Conservation (phyloP, 108 stramenopile genomes). For the Licmophora abbreviata region DNA sequence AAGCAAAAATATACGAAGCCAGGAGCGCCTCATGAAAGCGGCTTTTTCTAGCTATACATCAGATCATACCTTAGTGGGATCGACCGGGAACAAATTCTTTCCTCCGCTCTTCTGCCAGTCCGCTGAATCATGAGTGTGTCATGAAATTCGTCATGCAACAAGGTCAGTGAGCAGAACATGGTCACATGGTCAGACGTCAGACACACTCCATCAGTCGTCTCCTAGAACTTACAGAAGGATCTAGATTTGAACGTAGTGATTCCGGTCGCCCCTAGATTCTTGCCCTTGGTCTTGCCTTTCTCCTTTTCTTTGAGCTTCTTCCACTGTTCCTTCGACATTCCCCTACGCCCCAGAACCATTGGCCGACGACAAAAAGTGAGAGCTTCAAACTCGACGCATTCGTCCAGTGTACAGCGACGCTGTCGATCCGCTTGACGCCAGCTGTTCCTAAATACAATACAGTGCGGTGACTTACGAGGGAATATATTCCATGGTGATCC, state of each 20-base stretch:
- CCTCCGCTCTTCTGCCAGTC: slow-evolving; percentile 88
- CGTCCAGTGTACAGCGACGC: not conserved
- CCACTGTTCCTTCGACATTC: slow-evolving; percentile 80
- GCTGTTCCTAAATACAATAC: slow-evolving; percentile 9
- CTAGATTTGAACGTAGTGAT: slow-evolving; percentile 82
- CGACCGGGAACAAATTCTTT: slow-evolving; percentile 81
- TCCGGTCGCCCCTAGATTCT: slow-evolving; percentile 71
- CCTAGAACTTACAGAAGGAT: too few relatives aligned
- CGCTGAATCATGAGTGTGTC: too few relatives aligned
- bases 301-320: slow-evolving; percentile 67
- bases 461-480: slow-evolving; percentile 28
- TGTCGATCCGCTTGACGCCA: not conserved
- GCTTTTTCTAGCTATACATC: too few relatives aligned
- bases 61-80: too few relatives aligned
- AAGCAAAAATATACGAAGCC: too few relatives aligned
- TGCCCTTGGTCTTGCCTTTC: slow-evolving; percentile 63
- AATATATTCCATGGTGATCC: slow-evolving; percentile 61
- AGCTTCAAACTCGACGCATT: not conserved
- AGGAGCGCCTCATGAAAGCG: too few relatives aligned
- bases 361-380: not conserved
- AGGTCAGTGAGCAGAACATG: too few relatives aligned
- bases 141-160: too few relatives aligned
- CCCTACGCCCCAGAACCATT: slow-evolving; percentile 14
- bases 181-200: too few relatives aligned
- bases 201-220: too few relatives aligned